Percentiles rank a stretch among this genome's conserved stretches.
Evolutionary conservation across 805 yeast species (phyloP).

Genomic region (Candida takata): DNA sequence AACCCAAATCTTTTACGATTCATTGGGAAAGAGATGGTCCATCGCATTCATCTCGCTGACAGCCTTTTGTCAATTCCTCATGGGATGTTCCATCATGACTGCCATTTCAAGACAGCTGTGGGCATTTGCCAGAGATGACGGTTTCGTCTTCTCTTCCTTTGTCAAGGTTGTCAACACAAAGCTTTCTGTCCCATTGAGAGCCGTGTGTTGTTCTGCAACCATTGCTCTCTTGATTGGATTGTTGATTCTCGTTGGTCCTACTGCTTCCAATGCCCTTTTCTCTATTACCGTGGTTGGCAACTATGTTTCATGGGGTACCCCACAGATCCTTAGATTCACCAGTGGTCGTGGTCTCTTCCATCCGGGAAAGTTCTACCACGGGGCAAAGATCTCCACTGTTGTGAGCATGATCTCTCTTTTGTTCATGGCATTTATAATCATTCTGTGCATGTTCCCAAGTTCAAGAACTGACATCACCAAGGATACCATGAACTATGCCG

Average conservation of each 20-base stretch:
- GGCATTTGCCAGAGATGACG: slow-evolving; percentile 74
- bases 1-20: slow-evolving; percentile 57
- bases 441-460: slow-evolving; percentile 56
- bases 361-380: slow-evolving; percentile 66
- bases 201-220: slow-evolving; percentile 41
- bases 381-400: slow-evolving; percentile 37
- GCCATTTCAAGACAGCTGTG: slow-evolving; percentile 64
- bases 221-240: slow-evolving; percentile 33
- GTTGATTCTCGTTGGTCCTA: slow-evolving; percentile 33
- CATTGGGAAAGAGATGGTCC: slow-evolving; percentile 62
- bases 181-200: slow-evolving; percentile 58
- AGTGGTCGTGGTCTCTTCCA: slow-evolving; percentile 44
- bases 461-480: slow-evolving; percentile 26
- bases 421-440: slow-evolving; percentile 47
- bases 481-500: slow-evolving; percentile 63
- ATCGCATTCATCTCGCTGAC: slow-evolving; percentile 55
- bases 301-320: slow-evolving; percentile 36
- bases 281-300: slow-evolving; percentile 37
- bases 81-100: slow-evolving; percentile 57
- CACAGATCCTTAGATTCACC: slow-evolving; percentile 33
- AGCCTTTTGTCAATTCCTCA: slow-evolving; percentile 53
- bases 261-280: slow-evolving; percentile 40
- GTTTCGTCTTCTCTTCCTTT: slow-evolving; percentile 53
- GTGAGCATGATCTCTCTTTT: slow-evolving; percentile 40
- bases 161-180: slow-evolving; percentile 52